Conservation (phyloP, 371 early-diverging fungal genomes). For the Zychaea mexicana region DNA sequence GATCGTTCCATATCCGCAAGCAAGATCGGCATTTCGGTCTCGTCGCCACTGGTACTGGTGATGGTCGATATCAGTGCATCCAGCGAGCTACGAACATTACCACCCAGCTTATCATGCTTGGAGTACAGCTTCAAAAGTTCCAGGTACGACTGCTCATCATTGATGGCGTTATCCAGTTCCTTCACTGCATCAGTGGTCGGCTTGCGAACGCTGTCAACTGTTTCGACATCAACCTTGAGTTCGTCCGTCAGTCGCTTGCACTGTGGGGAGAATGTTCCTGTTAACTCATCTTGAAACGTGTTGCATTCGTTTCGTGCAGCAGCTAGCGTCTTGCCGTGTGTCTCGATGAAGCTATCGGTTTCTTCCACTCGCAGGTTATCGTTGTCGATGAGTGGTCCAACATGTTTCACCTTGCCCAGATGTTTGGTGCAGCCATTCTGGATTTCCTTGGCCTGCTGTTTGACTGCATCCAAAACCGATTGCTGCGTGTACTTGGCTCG, state of each 20-base stretch:
- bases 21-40: not conserved
- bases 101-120: conserved; percentile 19
- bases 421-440: not conserved
- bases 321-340: not conserved
- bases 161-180: conserved; percentile 21
- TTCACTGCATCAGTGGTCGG: conserved; percentile 19
- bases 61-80: conserved; percentile 4
- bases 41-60: conserved; percentile 16
- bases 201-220: conserved; percentile 13
- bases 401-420: not conserved
- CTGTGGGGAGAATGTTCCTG: not conserved
- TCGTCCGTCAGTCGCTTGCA: conserved; percentile 1
- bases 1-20: conserved; percentile 24
- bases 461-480: not conserved
- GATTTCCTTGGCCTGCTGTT: not conserved
- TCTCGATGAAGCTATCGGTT: not conserved
- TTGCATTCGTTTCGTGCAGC: not conserved
- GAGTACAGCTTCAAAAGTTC: conserved; percentile 23
- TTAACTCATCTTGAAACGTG: not conserved
- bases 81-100: conserved; percentile 1
- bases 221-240: not conserved
- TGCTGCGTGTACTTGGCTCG: not conserved
- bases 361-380: not conserved
- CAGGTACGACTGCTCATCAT: conserved; percentile 28
- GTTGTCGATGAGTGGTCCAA: too few relatives aligned